phyloP scores from a whole-genome alignment of 2,329 filamentous ascomycete species.

The Verticillium nubilum region DNA sequence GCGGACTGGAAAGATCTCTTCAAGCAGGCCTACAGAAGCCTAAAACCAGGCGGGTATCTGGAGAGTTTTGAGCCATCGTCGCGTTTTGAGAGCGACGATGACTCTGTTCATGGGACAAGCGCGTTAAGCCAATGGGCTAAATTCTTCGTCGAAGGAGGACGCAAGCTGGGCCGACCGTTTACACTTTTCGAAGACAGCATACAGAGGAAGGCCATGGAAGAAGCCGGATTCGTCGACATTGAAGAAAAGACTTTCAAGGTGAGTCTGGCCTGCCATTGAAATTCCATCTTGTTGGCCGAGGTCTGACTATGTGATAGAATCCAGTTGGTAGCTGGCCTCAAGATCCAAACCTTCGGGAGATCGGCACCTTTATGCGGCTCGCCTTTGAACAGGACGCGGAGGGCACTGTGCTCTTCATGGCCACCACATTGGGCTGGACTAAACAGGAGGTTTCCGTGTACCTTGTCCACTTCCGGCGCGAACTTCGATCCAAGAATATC shows the following conservation, averaged over 20 bases:
- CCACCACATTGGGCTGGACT: constrained; percentile 12
- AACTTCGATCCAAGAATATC: constrained; percentile 14
- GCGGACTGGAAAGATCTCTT: constrained; percentile 47
- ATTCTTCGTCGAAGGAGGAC: constrained; percentile 26
- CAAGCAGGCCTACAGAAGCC: constrained; percentile 38
- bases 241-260: background rate
- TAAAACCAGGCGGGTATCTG: constrained; percentile 41
- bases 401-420: constrained; percentile 15
- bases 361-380: constrained; percentile 24
- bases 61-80: constrained; percentile 29
- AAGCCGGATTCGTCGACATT: background rate
- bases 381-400: constrained; percentile 18
- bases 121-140: constrained; percentile 26
- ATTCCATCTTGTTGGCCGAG: background rate
- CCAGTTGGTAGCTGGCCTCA: constrained; percentile 34
- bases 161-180: constrained; percentile 24
- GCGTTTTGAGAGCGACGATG: constrained; percentile 21
- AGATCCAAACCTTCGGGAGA: constrained; percentile 24
- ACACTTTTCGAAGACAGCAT: constrained; percentile 21
- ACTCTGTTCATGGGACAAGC: constrained; percentile 18
- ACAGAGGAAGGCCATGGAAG: constrained; percentile 18
- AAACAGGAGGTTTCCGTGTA: constrained; percentile 11
- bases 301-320: background rate
- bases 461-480: constrained; percentile 6
- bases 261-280: background rate